Percentiles rank a stretch among this genome's conserved stretches.
phyloP scores from a whole-genome alignment of 2,329 filamentous ascomycete species.

The Aspergillus quadricinctus region DNA sequence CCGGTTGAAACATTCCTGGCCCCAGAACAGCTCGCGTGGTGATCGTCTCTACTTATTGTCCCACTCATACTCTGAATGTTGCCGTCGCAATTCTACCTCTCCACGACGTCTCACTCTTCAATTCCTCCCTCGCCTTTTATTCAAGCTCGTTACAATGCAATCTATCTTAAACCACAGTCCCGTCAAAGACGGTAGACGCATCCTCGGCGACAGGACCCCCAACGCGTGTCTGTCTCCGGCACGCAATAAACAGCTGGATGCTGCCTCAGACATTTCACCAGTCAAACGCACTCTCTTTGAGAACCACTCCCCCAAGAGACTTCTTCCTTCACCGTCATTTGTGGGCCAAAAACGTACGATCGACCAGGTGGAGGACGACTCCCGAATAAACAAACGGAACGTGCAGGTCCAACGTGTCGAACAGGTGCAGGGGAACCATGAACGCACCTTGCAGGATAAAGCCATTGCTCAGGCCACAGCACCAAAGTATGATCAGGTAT shows the following conservation, averaged over 20 bases:
- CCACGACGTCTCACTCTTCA: background rate
- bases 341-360: constrained; percentile 40
- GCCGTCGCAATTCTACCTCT: background rate
- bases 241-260: constrained; percentile 13
- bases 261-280: constrained; percentile 18
- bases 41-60: background rate
- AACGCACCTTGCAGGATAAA: constrained; percentile 5
- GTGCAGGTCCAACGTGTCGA: constrained; percentile 9
- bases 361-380: constrained; percentile 34
- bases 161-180: constrained; percentile 28
- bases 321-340: constrained; percentile 30
- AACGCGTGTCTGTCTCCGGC: constrained; percentile 39
- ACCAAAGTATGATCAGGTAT: constrained; percentile 17
- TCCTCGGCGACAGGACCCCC: constrained; percentile 39
- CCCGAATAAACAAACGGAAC: constrained; percentile 18
- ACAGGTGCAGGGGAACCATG: constrained; percentile 1
- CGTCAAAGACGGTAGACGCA: constrained; percentile 34
- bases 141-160: constrained; percentile 3
- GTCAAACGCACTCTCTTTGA: constrained; percentile 25
- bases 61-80: background rate
- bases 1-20: background rate
- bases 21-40: background rate
- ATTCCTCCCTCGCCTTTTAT: background rate
- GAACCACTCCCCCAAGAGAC: constrained; percentile 23
- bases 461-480: constrained; percentile 12